Evolutionary conservation across 78 protist genomes (phyloP).

Genomic region (Speleostelium caveatum): DNA sequence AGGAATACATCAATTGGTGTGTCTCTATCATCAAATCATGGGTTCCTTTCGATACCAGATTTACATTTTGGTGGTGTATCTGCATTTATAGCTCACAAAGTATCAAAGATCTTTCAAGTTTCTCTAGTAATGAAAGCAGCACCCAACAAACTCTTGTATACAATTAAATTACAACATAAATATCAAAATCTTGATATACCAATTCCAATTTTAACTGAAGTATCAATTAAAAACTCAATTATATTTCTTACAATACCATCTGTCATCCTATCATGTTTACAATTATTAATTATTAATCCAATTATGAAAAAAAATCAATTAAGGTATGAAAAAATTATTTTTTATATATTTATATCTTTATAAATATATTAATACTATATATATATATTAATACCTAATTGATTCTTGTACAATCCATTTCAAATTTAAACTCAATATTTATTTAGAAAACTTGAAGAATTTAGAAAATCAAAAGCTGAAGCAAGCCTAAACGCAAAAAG

Average conservation of each 20-base stretch:
- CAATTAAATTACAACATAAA: constrained; percentile 26
- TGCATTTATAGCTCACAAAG: neutral
- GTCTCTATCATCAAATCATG: neutral
- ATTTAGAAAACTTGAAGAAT: neutral
- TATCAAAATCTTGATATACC: constrained; percentile 57
- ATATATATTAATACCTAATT: no score
- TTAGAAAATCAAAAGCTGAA: neutral
- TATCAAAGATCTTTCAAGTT: constrained; percentile 28
- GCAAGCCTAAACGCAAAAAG: neutral
- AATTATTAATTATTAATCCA: constrained; percentile 21
- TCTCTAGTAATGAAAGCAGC: neutral
- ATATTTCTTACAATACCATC: constrained; percentile 64
- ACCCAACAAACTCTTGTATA: constrained; percentile 10
- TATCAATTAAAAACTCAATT: neutral
- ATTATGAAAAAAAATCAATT: neutral
- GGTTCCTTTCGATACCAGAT: neutral
- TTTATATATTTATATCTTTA: no score
- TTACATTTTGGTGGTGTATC: neutral
- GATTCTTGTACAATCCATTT: no score
- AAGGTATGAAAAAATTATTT: neutral
- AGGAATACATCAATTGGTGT: neutral
- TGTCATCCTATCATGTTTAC: neutral
- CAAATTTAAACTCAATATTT: no score
- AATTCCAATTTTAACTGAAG: constrained; percentile 20
- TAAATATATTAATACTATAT: no score